Evolutionary conservation across 73 alveolate species (phyloP).

Genomic region (Breviolum minutum): DNA sequence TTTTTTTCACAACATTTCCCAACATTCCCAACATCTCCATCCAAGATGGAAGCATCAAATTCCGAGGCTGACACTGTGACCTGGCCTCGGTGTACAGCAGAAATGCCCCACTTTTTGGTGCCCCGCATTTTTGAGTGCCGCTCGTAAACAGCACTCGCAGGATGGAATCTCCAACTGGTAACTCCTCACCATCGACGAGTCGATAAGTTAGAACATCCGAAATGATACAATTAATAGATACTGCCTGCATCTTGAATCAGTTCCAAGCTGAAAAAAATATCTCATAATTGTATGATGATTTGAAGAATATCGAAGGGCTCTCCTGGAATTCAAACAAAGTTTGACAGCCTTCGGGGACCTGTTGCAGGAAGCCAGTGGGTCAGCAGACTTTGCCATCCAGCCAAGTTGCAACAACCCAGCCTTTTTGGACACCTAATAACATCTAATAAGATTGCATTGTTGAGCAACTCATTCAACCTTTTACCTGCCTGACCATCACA

Average conservation of each 20-base stretch:
- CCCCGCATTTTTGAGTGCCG: neutral
- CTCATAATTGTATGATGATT: neutral
- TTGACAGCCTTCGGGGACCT: conserved; percentile 33
- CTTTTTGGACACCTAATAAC: neutral
- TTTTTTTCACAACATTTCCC: too few relatives aligned
- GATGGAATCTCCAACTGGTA: conserved; percentile 4
- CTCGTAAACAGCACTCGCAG: conserved; percentile 57
- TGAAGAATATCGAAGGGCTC: neutral
- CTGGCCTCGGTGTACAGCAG: neutral
- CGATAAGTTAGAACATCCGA: too few relatives aligned
- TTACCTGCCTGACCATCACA: conserved; percentile 36
- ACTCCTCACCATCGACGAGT: neutral
- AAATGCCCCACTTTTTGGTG: too few relatives aligned
- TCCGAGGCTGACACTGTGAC: conserved; percentile 17
- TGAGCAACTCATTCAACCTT: too few relatives aligned
- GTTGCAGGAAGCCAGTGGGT: neutral
- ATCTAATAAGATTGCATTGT: neutral
- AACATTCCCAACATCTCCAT: neutral
- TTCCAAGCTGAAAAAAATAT: neutral
- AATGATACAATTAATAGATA: too few relatives aligned
- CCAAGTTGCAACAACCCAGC: neutral
- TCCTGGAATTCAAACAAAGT: conserved; percentile 27
- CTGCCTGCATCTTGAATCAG: neutral
- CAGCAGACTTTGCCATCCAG: neutral
- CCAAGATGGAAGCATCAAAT: neutral